Evolutionary conservation across 2,329 filamentous ascomycete genomes (phyloP), one percentile per base, ranked within the genome.

Genomic region (Scedosporium boydii): DNA sequence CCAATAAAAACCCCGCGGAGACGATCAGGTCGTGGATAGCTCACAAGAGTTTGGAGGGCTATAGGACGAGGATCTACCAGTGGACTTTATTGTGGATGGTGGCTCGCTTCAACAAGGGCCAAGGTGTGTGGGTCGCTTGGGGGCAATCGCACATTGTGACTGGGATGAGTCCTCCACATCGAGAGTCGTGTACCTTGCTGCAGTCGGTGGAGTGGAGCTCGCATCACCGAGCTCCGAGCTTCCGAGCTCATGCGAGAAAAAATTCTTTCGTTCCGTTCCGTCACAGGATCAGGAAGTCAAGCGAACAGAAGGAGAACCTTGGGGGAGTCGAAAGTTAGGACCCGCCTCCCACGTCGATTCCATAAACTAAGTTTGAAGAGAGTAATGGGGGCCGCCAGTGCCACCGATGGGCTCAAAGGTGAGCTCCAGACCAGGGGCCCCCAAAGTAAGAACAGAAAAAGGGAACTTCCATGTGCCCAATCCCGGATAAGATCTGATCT

Each of bases 171-270:
- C 34, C 34, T 38, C 34, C 34, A 12, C 34, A 12, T 38, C 34
- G 12, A 3, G 34, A 14, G 10, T 38, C 34, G 34, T 38, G 34
- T 38, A 38, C 34, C 34, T 38, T 38, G 34, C 10, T 38, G 34
- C 34, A 38, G 9, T 38, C 34, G 34, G 34, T 23, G 58, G 58
- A 29, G 21, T 16, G 6, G 14, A 14, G 16, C 38, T 46, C 58
- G 16, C 46, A 60, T 60, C 38, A 48, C 58, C 58, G 58, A 60
- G 58, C 58, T 60, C 58, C 58, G 58, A 60, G 38, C 23, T 48
- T 51, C 58, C 58, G 58, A 60, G 58, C 51, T 55, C 51, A 55
- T 14, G 51, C 51, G 51, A 55, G 18, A 27, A 55, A 23, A 23
- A 23, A 18, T 48, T 48, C 21, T 48, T 48, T 26, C 51, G 18